Percentiles rank a stretch among this genome's conserved stretches.
Evolutionary conservation across 2,329 filamentous ascomycete genomes (phyloP).

Genomic region (Colletotrichum liriopes): DNA sequence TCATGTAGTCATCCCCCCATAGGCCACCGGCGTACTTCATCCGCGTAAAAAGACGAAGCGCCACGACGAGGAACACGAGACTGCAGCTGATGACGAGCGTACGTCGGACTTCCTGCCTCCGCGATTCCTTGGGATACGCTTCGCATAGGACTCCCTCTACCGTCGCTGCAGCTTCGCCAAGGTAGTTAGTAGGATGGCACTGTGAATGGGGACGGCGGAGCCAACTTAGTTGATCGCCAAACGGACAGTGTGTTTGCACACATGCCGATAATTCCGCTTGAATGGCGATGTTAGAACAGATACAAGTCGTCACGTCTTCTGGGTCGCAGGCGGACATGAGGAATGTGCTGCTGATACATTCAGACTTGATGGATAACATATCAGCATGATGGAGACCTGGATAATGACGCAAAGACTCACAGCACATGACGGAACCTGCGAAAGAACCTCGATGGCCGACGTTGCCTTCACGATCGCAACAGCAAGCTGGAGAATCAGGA

Average conservation of each 20-base stretch:
- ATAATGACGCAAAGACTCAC: background rate
- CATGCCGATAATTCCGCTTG: slow-evolving; percentile 1
- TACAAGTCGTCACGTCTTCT: slow-evolving; percentile 3
- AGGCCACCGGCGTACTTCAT: slow-evolving; percentile 10
- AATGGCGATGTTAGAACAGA: background rate
- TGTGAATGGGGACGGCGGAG: background rate
- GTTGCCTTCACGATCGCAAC: background rate
- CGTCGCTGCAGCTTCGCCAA: slow-evolving; percentile 4
- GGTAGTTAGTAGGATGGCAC: background rate
- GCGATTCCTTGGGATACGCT: slow-evolving; percentile 9
- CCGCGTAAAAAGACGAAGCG: slow-evolving; percentile 7
- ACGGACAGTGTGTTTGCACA: slow-evolving; percentile 1
- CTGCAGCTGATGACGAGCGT: slow-evolving; percentile 19
- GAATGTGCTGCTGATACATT: slow-evolving; percentile 6
- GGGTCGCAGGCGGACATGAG: background rate
- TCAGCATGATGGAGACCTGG: background rate
- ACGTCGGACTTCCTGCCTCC: slow-evolving; percentile 2
- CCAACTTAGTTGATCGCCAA: slow-evolving; percentile 18
- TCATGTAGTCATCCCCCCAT: slow-evolving; percentile 10
- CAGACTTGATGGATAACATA: background rate
- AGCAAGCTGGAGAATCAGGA: slow-evolving; percentile 2
- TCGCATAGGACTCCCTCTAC: slow-evolving; percentile 20
- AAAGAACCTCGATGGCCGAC: background rate
- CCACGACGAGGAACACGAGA: background rate
- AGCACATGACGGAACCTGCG: background rate